Evolutionary conservation across 2,329 filamentous ascomycete species (phyloP), one percentile per base, ranked within the genome.

Genomic region (Calonectria pauciramosa): DNA sequence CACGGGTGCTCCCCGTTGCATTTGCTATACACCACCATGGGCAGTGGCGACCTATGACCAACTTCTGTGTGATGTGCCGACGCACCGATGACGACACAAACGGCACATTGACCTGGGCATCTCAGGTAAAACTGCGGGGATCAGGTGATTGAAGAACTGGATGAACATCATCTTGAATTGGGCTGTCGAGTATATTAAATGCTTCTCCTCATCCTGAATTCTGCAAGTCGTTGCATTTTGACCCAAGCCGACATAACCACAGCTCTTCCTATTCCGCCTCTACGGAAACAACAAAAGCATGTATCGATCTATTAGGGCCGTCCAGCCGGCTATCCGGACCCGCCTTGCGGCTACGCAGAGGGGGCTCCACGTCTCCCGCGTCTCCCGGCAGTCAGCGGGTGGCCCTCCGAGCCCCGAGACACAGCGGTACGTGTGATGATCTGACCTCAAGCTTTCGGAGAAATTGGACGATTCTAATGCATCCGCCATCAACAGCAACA

Each of bases 61-160:
- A 79, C 78, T 68, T 76, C 70, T 76, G 63, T 44, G 59, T 16
- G 71, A 72, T 70, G 59, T 68, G 71, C 65, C 56, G 74, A 79
- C 78, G 71, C 71, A 81, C 78, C 65, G 59, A 81, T 81, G 79
- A 81, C 79, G 79, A 75, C 75, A 81, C 70, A 70, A 65, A 75
- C 67, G 41, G 51, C 36, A 49, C 16, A 72, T 59, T 60, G 72
- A 51, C 73, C 34, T 56, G 20, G 30, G 23, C 16, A 8, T 18
- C 44, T 56, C 44, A 26, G 23, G 13, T 14, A 14, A 68, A 59
- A 0, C 52, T 56, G 47, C 26, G 64, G 66, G 65, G 66, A 70
- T 65, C 54, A 63, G 71, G 38, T 41, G 23, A 74, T 74, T 74
- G 49, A 69, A 38, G 32, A 18, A 60, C 32, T 49, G 28, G 41